These are phyloP conservation scores for Annulohypoxylon bovei DNA, from an alignment of 495 filamentous ascomycete genomes.

Conservation along the genomic window DNA sequence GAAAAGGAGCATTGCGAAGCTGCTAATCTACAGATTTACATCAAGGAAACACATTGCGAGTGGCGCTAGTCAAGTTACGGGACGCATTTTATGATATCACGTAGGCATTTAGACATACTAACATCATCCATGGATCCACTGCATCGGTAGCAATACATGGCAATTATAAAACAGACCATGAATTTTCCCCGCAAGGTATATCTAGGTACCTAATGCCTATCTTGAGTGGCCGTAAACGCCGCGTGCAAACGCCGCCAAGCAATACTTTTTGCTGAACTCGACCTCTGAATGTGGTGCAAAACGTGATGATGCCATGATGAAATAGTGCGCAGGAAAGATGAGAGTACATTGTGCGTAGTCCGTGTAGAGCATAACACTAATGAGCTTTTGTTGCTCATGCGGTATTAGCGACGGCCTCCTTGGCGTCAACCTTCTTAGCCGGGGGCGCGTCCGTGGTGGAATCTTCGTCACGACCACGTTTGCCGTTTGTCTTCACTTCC, in stretches of 20 bases:
- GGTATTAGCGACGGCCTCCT: slow-evolving; percentile 42
- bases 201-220: slow-evolving; percentile 17
- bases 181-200: slow-evolving; percentile 2
- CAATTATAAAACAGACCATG: background rate
- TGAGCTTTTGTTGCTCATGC: slow-evolving; percentile 17
- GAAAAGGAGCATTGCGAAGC: background rate
- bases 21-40: background rate
- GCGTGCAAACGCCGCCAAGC: background rate
- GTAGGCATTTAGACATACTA: background rate
- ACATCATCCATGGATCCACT: background rate
- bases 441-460: slow-evolving; percentile 45
- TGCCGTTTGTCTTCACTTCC: slow-evolving; percentile 46
- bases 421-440: slow-evolving; percentile 63
- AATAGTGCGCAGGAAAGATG: background rate
- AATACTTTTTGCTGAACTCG: slow-evolving; percentile 6
- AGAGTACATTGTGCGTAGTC: background rate
- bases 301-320: background rate
- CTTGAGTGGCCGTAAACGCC: slow-evolving; percentile 24
- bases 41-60: background rate
- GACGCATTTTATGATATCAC: background rate
- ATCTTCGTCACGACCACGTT: slow-evolving; percentile 58
- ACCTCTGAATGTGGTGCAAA: slow-evolving; percentile 8
- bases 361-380: background rate
- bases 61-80: background rate
- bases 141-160: background rate